Conservation (phyloP, 352 stramenopile genomes). For the Phytophthora sp. region DNA sequence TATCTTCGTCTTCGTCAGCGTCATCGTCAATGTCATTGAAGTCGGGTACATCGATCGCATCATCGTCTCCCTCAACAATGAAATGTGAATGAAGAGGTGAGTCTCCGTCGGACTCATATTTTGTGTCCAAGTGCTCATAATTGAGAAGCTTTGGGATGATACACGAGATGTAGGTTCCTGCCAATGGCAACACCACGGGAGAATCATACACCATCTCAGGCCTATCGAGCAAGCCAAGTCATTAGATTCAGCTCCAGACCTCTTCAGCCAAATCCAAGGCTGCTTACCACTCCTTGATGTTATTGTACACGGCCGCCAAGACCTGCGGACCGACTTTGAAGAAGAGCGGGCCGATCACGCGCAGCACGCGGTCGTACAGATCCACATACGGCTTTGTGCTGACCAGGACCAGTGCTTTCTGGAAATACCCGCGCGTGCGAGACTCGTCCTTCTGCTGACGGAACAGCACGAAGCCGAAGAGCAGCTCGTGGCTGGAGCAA, state of each 20-base stretch:
- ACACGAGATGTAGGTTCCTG: conserved; percentile 78
- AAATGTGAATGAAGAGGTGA: conserved; percentile 62
- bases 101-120: conserved; percentile 33
- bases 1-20: conserved; percentile 29
- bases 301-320: conserved; percentile 73
- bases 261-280: neutral
- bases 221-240: conserved; percentile 31
- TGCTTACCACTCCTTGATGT: conserved; percentile 70
- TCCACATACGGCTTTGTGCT: conserved; percentile 74
- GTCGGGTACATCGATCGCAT: conserved; percentile 30
- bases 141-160: conserved; percentile 73
- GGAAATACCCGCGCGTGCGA: conserved; percentile 78
- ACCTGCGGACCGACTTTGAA: conserved; percentile 77
- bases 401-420: conserved; percentile 86
- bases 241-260: neutral
- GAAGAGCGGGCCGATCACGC: conserved; percentile 75
- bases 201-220: conserved; percentile 50
- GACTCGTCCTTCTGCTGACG: conserved; percentile 78
- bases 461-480: conserved; percentile 89
- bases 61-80: conserved; percentile 55
- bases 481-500: conserved; percentile 40
- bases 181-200: conserved; percentile 65
- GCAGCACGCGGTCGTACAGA: conserved; percentile 77
- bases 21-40: conserved; percentile 48
- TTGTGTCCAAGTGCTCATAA: conserved; percentile 51